Base-by-base conservation (phyloP, 2,329 filamentous ascomycete species). In the Ophiosphaerella herpotricha region DNA sequence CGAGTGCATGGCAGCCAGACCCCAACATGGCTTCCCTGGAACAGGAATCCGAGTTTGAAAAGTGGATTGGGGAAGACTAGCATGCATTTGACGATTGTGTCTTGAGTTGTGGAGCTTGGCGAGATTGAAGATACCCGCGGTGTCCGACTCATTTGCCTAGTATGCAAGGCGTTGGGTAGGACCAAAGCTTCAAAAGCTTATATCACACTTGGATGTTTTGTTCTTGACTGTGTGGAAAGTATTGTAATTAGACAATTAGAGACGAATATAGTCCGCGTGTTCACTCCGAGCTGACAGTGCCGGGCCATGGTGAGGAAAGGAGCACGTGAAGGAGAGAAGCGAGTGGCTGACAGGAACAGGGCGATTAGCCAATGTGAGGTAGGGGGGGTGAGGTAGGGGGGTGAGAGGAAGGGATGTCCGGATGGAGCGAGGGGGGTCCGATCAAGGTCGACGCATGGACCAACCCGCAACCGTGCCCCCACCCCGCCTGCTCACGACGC, bases 11-110 rank as follows among this genome's bases (percentile, higher is more conserved):
- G 63, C 65, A 75, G 34, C 57, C 65, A 5, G 68, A 70, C 41
- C 62, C 71, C 21, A 70, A 57, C 29, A 63, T 74, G 46, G 58
- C 48, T 33, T 63, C 72, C n/a, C 60, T 74, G 46, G 72, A 77
- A 39, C 65, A 71, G 42, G 71, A 70, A 35, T 73, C 74, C 14
- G 75, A 80, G 39, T 78, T 79, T 52, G 77, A 79, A 39, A 74
- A 75, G 40, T 79, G 77, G 77, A 68, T 80, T 55, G 68, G 68
- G 4, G 67, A 71, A 43, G 57, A 64, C 37, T 61, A 21, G 18
- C 4, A 5, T 5, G 18, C 18, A 21, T 21, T 21, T 21, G 18
- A 21, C 18, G 18, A 21, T 3, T 21, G 18, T 21, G 18, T 21
- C 18, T 21, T 21, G 18, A 5, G 36, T 36, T 50, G 14, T 37